Conservation (phyloP, 257 asterid genomes). For the Ajuga chamaepitys region DNA sequence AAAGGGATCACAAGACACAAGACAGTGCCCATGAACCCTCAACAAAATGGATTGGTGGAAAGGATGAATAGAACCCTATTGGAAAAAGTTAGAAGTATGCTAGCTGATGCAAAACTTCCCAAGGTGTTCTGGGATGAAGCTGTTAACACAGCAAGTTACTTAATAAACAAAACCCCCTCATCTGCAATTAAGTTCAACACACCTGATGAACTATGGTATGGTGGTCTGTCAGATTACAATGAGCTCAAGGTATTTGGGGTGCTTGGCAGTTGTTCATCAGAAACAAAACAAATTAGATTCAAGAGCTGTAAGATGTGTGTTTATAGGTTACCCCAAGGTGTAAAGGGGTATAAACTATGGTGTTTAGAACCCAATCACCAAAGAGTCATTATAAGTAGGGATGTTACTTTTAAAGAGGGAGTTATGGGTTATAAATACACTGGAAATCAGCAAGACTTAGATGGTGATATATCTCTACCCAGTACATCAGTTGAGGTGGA, state of each 20-base stretch:
- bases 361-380: neutral
- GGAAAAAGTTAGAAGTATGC: neutral
- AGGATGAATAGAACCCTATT: neutral
- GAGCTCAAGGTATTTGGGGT: no score
- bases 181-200: no score
- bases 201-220: no score
- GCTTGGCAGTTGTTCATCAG: neutral
- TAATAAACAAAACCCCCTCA: no score
- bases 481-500: no score
- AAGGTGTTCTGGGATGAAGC: neutral
- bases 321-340: neutral
- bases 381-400: neutral
- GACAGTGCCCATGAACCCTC: neutral
- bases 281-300: neutral
- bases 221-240: no score
- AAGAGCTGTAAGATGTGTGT: neutral
- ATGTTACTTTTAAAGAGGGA: neutral
- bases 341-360: neutral
- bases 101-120: neutral
- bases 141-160: no score
- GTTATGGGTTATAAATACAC: no score
- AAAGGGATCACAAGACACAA: neutral
- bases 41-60: neutral
- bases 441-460: no score
- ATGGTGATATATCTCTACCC: no score